phyloP scores from a whole-genome alignment of 2,329 filamentous ascomycete species.

The Fusarium haematococcum region DNA sequence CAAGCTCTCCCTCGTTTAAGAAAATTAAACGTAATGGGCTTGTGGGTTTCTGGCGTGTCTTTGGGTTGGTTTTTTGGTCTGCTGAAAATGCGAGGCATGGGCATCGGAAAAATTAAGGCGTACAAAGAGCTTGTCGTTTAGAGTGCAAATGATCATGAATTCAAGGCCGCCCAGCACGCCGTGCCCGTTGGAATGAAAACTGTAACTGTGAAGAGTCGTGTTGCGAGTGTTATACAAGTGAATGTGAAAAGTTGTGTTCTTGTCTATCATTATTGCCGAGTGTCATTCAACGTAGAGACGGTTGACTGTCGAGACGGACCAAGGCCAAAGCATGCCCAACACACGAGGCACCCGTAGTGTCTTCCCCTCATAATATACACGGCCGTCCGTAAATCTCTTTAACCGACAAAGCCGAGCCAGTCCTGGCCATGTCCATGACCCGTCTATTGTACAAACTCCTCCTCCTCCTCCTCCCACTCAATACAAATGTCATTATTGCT shows the following conservation, averaged over 20 bases:
- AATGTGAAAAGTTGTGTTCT: not conserved
- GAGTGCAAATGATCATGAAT: slow-evolving; percentile 51
- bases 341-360: not conserved
- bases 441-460: slow-evolving; percentile 32
- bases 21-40: slow-evolving; percentile 34
- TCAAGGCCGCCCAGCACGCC: slow-evolving; percentile 45
- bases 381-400: slow-evolving; percentile 9
- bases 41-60: slow-evolving; percentile 51
- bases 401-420: not conserved
- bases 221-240: not conserved
- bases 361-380: slow-evolving; percentile 24
- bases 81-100: slow-evolving; percentile 51
- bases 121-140: slow-evolving; percentile 52
- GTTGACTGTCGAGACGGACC: not conserved
- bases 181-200: slow-evolving; percentile 7
- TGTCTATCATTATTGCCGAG: not conserved
- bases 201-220: not conserved
- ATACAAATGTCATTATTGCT: slow-evolving; percentile 6
- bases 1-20: slow-evolving; percentile 97
- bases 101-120: slow-evolving; percentile 52
- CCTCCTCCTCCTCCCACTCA: not conserved
- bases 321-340: not conserved
- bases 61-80: slow-evolving; percentile 52
- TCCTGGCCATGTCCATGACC: slow-evolving; percentile 1
- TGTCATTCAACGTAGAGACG: not conserved